Evolutionary conservation across 2,329 filamentous ascomycete genomes (phyloP), one percentile per base, ranked within the genome.

Genomic region (Cladosporium cucumerinum): DNA sequence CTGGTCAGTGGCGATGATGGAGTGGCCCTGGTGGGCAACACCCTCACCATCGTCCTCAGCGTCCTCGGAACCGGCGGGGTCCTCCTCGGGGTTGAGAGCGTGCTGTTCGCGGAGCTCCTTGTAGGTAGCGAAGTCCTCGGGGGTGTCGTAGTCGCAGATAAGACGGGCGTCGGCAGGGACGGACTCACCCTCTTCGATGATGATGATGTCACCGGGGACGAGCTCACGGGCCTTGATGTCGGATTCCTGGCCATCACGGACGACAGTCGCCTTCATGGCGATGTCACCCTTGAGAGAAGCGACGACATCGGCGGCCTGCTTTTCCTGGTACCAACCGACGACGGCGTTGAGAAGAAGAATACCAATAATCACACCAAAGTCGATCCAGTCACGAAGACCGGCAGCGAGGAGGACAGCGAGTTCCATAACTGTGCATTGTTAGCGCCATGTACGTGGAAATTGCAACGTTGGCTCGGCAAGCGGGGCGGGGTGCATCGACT

Each of bases 321-420:
- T 92, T 80, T 92, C 89, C 78, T 91, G 89, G 78, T 92, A 91
- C 86, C 89, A 92, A 82, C 89, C 89, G 77, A 91, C 89, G 69
- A 88, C 80, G 69, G 89, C 89, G 81, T 92, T 92, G 68, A 92
- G 87, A 75, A 88, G 72, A 64, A 92, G 81, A 78, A 92, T 92
- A 82, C 85, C 89, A 72, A 88, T 86, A 76, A 92, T 92, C 77
- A 92, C 88, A 84, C 88, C 89, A 71, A 91, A 85, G 81, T 92
- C 89, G 69, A 91, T 84, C 89, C 89, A 92, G 79, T 90, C 88
- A 76, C 85, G 84, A 69, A 92, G 87, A 85, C 89, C 89, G 75
- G 87, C 87, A 71, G 89, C 88, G 72, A 92, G 82, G 61, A 90
- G 79, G 73, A 89, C 89, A 80, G 89, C 89, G 74, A 90, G 76